A percentile compares a stretch with the other conserved stretches of the same genome.
Conservation (phyloP, 1,139 yeast species). For the Protomyces inouyei region DNA sequence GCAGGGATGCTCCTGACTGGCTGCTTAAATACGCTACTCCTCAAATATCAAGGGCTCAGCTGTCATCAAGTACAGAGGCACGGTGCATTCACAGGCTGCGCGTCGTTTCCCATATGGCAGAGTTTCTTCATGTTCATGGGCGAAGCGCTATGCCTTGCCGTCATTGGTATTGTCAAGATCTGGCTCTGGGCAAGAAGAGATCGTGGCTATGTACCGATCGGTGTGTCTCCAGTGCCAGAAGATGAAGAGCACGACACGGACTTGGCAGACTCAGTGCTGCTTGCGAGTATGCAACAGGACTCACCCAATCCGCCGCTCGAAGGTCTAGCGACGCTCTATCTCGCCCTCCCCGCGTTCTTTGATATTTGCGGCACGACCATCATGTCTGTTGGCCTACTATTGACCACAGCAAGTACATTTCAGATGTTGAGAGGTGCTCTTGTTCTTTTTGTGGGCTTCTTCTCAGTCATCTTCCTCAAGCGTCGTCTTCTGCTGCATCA, state of each 20-base stretch:
- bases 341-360: conserved; percentile 63
- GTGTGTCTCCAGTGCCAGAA: background rate
- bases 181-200: background rate
- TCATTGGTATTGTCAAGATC: conserved; percentile 3
- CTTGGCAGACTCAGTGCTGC: background rate
- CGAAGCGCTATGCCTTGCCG: conserved; percentile 48
- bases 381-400: conserved; percentile 67
- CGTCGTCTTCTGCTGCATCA: conserved; percentile 56
- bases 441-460: conserved; percentile 68
- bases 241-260: background rate
- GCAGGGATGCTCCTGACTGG: conserved; percentile 55
- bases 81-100: conserved; percentile 6
- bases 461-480: conserved; percentile 61
- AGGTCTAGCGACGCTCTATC: conserved; percentile 23
- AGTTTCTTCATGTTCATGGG: conserved; percentile 80
- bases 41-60: conserved; percentile 64
- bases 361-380: conserved; percentile 71
- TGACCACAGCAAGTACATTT: conserved; percentile 75
- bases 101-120: conserved; percentile 49
- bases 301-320: conserved; percentile 5
- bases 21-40: conserved; percentile 65
- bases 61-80: background rate
- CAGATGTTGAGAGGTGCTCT: conserved; percentile 82
- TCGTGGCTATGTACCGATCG: background rate
- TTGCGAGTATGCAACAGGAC: conserved; percentile 29